A percentile compares a stretch with the other conserved stretches of the same genome.
These are phyloP conservation scores for Zopfochytrium polystomum DNA, from an alignment of 371 early-diverging fungal genomes.

Conservation along the genomic window DNA sequence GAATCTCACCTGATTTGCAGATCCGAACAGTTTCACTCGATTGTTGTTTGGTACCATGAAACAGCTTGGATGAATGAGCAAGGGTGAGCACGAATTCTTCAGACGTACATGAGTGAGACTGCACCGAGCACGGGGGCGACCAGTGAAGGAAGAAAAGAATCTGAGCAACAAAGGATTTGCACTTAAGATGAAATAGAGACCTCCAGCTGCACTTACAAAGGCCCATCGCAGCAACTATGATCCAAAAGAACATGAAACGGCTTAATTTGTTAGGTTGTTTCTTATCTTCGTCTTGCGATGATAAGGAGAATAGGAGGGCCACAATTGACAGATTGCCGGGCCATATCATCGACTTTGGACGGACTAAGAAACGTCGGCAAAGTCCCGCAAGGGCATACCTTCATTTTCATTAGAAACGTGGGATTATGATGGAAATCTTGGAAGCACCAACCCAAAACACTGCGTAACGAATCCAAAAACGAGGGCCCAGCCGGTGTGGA, in stretches of 20 bases:
- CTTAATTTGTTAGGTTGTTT: too few relatives aligned
- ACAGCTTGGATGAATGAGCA: too few relatives aligned
- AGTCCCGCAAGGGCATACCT: conserved; percentile 85
- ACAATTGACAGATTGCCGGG: conserved; percentile 68
- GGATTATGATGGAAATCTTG: too few relatives aligned
- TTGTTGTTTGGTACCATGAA: conserved; percentile 1
- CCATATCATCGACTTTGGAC: conserved; percentile 85
- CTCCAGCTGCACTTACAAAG: too few relatives aligned
- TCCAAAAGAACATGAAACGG: too few relatives aligned
- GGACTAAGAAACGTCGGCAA: conserved; percentile 71
- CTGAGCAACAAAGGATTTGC: too few relatives aligned
- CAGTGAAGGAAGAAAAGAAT: conserved; percentile 66
- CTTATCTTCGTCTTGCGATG: conserved; percentile 36
- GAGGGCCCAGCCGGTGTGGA: conserved; percentile 15
- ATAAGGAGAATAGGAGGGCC: conserved; percentile 71
- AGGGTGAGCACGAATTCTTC: too few relatives aligned
- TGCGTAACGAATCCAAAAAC: conserved; percentile 14
- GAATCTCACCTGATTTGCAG: too few relatives aligned
- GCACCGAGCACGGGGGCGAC: conserved; percentile 67
- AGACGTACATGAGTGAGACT: conserved; percentile 70
- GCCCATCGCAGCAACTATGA: too few relatives aligned
- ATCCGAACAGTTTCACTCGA: conserved; percentile 16
- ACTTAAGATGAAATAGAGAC: too few relatives aligned
- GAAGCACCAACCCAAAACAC: too few relatives aligned
- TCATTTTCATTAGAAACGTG: too few relatives aligned